A percentile compares a stretch with the other conserved stretches of the same genome.
Evolutionary conservation across 2,329 filamentous ascomycete species (phyloP).

Genomic region (Alternaria brassicae): DNA sequence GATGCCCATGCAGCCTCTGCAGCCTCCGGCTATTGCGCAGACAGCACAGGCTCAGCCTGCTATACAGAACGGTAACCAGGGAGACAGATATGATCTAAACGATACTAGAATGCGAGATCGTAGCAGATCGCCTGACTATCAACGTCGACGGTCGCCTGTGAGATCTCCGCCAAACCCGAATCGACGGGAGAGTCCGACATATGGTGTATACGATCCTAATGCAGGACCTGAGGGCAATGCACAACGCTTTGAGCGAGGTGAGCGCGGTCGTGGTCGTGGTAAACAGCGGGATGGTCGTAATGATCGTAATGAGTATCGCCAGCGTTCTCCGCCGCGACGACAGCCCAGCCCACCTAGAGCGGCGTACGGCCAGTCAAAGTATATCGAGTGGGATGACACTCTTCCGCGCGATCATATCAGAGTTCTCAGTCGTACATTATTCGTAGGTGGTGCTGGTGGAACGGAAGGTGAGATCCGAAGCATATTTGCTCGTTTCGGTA

Average conservation of each 20-base stretch:
- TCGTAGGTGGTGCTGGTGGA: slow-evolving; percentile 83
- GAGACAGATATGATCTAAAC: slow-evolving; percentile 41
- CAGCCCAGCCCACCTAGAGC: slow-evolving; percentile 60
- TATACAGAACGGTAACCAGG: slow-evolving; percentile 30
- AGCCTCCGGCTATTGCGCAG: slow-evolving; percentile 25
- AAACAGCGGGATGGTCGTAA: slow-evolving; percentile 51
- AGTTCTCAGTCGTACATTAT: slow-evolving; percentile 92
- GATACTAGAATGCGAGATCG: slow-evolving; percentile 47
- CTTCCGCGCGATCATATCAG: slow-evolving; percentile 77
- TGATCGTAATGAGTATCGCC: slow-evolving; percentile 73
- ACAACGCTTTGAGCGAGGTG: slow-evolving; percentile 60
- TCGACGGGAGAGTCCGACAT: slow-evolving; percentile 72
- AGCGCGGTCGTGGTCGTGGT: slow-evolving; percentile 63
- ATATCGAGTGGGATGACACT: slow-evolving; percentile 77
- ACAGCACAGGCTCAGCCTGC: slow-evolving; percentile 25
- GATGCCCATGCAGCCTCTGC: slow-evolving; percentile 37
- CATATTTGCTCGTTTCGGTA: slow-evolving; percentile 82
- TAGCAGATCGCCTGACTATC: slow-evolving; percentile 67
- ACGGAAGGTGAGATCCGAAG: slow-evolving; percentile 81
- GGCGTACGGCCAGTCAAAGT: slow-evolving; percentile 63
- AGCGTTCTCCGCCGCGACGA: slow-evolving; percentile 79
- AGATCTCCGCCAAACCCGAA: slow-evolving; percentile 64
- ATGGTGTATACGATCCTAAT: slow-evolving; percentile 75
- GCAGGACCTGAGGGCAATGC: slow-evolving; percentile 61
- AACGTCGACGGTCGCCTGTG: slow-evolving; percentile 66